phyloP scores from a whole-genome alignment of 2,329 filamentous ascomycete genomes.

The Fusarium caatingaense region DNA sequence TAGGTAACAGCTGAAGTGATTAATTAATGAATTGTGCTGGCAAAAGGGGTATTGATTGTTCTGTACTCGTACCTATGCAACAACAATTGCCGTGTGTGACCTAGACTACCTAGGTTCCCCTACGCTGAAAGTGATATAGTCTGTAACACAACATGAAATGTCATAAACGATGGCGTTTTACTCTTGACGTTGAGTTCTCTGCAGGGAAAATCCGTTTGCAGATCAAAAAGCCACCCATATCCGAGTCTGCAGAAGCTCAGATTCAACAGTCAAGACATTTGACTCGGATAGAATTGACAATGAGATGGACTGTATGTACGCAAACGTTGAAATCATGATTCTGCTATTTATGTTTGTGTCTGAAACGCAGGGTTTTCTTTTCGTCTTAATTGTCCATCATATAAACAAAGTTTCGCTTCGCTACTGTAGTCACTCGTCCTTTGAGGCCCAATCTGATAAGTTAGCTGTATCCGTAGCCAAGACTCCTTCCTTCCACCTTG shows the following conservation, averaged over 20 bases:
- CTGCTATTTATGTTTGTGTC: not conserved
- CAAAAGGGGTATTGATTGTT: constrained; percentile 8
- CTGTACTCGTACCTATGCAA: constrained; percentile 3
- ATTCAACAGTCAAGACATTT: not conserved
- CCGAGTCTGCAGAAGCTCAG: constrained; percentile 30
- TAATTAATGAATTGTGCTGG: constrained; percentile 3
- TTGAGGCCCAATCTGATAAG: not conserved
- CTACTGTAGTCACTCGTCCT: constrained; percentile 3
- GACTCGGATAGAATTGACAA: not conserved
- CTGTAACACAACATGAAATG: constrained; percentile 30
- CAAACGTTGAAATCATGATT: constrained; percentile 23
- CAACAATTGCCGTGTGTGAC: constrained; percentile 7
- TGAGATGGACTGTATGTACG: not conserved
- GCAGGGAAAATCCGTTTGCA: constrained; percentile 33
- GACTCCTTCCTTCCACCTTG: constrained; percentile 21
- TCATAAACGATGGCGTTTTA: constrained; percentile 19
- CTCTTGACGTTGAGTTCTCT: constrained; percentile 8
- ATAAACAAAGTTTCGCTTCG: constrained; percentile 36
- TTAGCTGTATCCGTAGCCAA: constrained; percentile 8
- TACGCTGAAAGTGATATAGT: not conserved
- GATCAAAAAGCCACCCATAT: constrained; percentile 32
- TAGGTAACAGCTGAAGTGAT: not conserved
- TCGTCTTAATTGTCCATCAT: constrained; percentile 23
- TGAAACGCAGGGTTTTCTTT: not conserved
- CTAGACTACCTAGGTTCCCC: too few species aligned